phyloP scores from a whole-genome alignment of 1,284 basidiomycete species.

The Heterobasidion parviporum region DNA sequence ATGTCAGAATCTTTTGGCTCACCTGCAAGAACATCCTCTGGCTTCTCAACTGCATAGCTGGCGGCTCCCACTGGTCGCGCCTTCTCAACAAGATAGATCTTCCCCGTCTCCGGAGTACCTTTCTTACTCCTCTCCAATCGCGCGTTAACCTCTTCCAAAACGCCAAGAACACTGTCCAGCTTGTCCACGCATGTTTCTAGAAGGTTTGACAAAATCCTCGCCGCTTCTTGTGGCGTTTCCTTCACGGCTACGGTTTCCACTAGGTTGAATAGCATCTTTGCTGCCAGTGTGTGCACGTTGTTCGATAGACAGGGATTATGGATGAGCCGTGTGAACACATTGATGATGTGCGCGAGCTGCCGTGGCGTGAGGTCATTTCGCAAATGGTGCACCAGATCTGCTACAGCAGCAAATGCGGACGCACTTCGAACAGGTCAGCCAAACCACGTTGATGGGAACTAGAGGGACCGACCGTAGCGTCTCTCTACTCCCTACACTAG shows the following conservation, averaged over 20 bases:
- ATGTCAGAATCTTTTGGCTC: constrained; percentile 13
- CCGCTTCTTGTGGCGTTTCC: constrained; percentile 60
- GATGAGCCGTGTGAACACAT: constrained; percentile 82
- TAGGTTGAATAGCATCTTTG: constrained; percentile 89
- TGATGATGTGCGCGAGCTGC: constrained; percentile 78
- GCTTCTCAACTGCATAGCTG: constrained; percentile 67
- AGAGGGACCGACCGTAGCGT: constrained; percentile 52
- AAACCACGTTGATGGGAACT: neutral
- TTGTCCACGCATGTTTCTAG: constrained; percentile 85
- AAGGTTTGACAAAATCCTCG: constrained; percentile 64
- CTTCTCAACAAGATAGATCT: constrained; percentile 65
- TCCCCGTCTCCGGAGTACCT: constrained; percentile 31
- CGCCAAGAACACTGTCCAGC: constrained; percentile 71
- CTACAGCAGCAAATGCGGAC: constrained; percentile 82
- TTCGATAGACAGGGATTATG: constrained; percentile 84
- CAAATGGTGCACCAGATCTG: constrained; percentile 91
- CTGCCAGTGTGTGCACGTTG: constrained; percentile 85
- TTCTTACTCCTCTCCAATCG: constrained; percentile 43
- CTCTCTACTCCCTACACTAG: constrained; percentile 76
- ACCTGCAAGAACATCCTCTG: constrained; percentile 72
- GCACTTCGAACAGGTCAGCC: constrained; percentile 38
- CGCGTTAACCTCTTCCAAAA: constrained; percentile 51
- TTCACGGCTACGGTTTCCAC: constrained; percentile 80
- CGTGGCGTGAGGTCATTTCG: constrained; percentile 74
- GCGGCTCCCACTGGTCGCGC: constrained; percentile 71